These are phyloP conservation scores for Ascochyta koolunga DNA, from an alignment of 2,329 filamentous ascomycete genomes.

Conservation along the genomic window DNA sequence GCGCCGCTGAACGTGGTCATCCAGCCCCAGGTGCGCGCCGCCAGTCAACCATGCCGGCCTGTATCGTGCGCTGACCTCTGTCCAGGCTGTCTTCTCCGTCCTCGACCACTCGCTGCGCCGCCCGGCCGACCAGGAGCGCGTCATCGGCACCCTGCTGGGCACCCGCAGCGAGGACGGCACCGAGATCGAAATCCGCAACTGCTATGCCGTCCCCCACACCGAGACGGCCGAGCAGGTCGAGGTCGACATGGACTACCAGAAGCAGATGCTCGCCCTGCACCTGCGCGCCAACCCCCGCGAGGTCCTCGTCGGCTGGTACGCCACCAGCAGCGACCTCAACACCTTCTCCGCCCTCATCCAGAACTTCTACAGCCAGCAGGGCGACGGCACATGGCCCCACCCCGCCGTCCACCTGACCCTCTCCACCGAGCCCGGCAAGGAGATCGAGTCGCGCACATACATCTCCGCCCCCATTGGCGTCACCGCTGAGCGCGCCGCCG, in stretches of 20 bases:
- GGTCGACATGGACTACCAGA: slow-evolving; percentile 99
- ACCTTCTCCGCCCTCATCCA: slow-evolving; percentile 98
- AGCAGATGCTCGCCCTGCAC: slow-evolving; percentile 96
- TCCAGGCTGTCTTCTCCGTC: slow-evolving; percentile 67
- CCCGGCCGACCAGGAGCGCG: slow-evolving; percentile 89
- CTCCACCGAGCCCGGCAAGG: slow-evolving; percentile 83
- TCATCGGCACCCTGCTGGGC: slow-evolving; percentile 95
- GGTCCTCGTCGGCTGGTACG: slow-evolving; percentile 96
- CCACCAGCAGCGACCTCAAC: slow-evolving; percentile 94
- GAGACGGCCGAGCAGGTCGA: slow-evolving; percentile 99
- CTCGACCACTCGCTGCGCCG: slow-evolving; percentile 92
- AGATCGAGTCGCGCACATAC: slow-evolving; percentile 90
- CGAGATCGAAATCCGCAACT: slow-evolving; percentile 93
- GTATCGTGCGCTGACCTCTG: slow-evolving; percentile 9
- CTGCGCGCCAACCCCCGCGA: slow-evolving; percentile 94
- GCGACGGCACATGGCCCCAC: slow-evolving; percentile 95
- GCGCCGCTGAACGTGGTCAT: slow-evolving; percentile 92
- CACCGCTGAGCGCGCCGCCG: slow-evolving; percentile 90
- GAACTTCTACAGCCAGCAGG: slow-evolving; percentile 98
- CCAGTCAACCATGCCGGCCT: neutral
- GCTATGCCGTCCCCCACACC: slow-evolving; percentile 97
- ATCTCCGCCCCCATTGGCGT: slow-evolving; percentile 95
- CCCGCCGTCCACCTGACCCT: slow-evolving; percentile 98
- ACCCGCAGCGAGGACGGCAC: slow-evolving; percentile 94
- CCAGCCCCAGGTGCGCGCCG: slow-evolving; percentile 79